phyloP scores from a whole-genome alignment of 345 rosid genomes.

The Eucalyptus caleyi region DNA sequence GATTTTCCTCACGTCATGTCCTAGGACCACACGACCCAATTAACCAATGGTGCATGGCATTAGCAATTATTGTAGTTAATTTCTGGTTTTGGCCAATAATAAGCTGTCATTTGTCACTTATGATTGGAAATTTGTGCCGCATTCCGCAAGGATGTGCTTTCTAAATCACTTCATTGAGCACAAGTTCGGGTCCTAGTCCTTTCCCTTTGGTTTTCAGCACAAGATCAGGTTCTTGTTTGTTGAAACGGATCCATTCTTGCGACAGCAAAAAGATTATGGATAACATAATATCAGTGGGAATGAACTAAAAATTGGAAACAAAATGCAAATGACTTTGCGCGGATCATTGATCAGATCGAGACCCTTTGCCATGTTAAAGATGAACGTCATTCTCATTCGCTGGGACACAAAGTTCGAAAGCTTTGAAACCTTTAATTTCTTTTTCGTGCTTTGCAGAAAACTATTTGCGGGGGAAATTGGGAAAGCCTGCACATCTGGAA shows the following conservation, averaged over 20 bases:
- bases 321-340: neutral
- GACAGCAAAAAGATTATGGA: neutral
- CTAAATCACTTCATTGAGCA: neutral
- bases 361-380: neutral
- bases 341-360: neutral
- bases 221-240: neutral
- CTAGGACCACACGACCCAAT: neutral
- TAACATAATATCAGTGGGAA: neutral
- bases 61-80: neutral
- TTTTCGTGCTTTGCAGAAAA: slow-evolving; percentile 1
- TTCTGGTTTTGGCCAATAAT: neutral
- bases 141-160: neutral
- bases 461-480: slow-evolving; percentile 14
- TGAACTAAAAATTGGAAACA: neutral
- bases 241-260: neutral
- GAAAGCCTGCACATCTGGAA: slow-evolving; percentile 17
- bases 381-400: neutral
- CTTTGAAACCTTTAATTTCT: neutral
- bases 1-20: neutral
- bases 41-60: neutral
- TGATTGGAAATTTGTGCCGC: neutral
- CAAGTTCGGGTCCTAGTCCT: neutral
- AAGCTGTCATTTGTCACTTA: neutral
- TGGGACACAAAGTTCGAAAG: neutral
- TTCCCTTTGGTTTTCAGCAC: neutral